Evolutionary conservation across 805 yeast genomes (phyloP), one percentile per base, ranked within the genome.

Genomic region (Lachancea lanzarotensis): DNA sequence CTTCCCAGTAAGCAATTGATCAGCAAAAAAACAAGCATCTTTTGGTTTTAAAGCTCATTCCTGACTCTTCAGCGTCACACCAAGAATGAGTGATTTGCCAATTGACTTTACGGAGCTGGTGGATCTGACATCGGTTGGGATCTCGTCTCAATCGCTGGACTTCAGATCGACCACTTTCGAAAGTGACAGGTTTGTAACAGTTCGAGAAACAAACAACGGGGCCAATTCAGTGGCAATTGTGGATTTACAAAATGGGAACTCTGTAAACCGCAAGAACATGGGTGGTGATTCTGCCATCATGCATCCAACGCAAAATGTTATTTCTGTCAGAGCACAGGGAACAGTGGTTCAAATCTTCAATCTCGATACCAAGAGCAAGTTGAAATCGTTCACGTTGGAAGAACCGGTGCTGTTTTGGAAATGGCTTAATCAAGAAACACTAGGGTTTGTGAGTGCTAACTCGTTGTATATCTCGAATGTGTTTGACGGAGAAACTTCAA

Each of bases 281-380:
- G 77, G 86, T 45, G 99, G 98, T 37, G 99, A 93, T 68, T 85
- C 89, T 51, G 98, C 97, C 41, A 93, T 93, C 62, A 82, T 93
- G 93, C 95, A 89, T 67, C 98, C 98, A 29, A 61, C 69, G n/a
- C 80, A 83, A 65, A 81, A 84, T 67, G 88, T 90, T 51, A 89
- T 93, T 56, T 88, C 96, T 13, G 78, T 93, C 53, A 79, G 98
- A 62, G 98, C 98, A 35, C 93, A 89, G 61, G 96, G 96, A 54
- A 89, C 96, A 40, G 90, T 96, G 33, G 77, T 93, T 50, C 99
- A 89, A 70, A 86, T 93, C 54, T 95, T 93, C 70, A 86, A 93
- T 68, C 75, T 93, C 56, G 85, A 81, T 43, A 71, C 88, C 26
- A 89, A 91, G 68, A 89, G 87, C 67, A 82, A 95, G 62, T 75